phyloP scores from a whole-genome alignment of 441 rosid species.

The Adansonia grandidieri region DNA sequence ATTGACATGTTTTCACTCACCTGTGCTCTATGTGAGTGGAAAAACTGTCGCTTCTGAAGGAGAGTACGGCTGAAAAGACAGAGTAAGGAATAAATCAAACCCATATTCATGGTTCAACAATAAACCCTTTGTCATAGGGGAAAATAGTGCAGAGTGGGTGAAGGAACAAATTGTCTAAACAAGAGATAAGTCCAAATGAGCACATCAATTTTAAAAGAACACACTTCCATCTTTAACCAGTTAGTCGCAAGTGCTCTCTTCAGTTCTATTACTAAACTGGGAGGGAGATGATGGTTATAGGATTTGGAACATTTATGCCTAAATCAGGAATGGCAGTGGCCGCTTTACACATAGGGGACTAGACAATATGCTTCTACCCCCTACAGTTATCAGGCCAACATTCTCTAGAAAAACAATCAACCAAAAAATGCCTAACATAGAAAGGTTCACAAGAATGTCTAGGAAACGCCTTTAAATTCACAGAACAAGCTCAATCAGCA shows the following conservation, averaged over 20 bases:
- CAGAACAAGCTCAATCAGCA: background rate
- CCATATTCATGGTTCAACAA: constrained; percentile 16
- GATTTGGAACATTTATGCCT: background rate
- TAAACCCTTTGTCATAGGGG: background rate
- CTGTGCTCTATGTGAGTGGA: constrained; percentile 99
- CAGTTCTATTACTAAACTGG: background rate
- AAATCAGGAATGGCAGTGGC: background rate
- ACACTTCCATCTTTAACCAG: background rate
- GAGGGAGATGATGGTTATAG: background rate
- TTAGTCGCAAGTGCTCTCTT: background rate
- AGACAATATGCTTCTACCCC: background rate
- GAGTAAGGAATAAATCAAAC: constrained; percentile 25
- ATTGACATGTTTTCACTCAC: constrained; percentile 42
- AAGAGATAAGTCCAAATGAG: background rate
- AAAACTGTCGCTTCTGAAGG: constrained; percentile 89
- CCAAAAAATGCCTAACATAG: background rate
- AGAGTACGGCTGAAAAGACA: constrained; percentile 66
- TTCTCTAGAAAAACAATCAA: background rate
- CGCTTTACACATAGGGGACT: background rate
- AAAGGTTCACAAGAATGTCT: background rate
- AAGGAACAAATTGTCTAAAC: background rate
- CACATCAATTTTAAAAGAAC: background rate
- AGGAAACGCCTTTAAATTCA: constrained; percentile 2
- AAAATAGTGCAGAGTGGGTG: too few relatives aligned
- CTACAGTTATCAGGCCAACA: background rate